Evolutionary conservation across 164 flowering plant species (phyloP), one percentile per base, ranked within the genome.

Genomic region (Nelumbo lutea): DNA sequence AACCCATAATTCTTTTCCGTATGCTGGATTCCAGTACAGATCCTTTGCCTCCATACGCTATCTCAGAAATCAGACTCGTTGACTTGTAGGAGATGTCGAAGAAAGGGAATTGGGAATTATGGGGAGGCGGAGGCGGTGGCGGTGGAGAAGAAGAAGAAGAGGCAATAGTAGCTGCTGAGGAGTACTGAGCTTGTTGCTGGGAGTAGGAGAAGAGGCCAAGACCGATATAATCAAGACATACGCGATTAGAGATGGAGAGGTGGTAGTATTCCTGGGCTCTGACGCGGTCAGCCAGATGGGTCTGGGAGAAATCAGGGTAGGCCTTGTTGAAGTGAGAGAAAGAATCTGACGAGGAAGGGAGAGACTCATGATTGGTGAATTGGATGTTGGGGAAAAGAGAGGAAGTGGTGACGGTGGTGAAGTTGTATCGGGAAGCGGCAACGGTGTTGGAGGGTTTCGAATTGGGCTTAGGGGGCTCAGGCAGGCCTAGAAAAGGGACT

Each of bases 181-280:
- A 64, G 65, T 61, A 64, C 43, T 76, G 81, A n/a, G 65, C 67
- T 9, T 82, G 83, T 47, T 83, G 77, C 75, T 94, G 97, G 3
- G 79, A 76, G 63, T 82, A 75, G 39, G 96, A 87, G 70, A 88
- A 91, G 55, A 94, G 90, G 58, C 97, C 96, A 2, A 79, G 74
- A 9, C 98, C 97, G 5, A 84, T 81, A 63, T 94, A 91, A 77
- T 94, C 98, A 51, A 91, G 93, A 69, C 97, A 94, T 41, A 88
- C 83, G 63, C 83, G 90, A 74, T 81, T 79, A 40, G 93, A 84
- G 40, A 76, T 62, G 9, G 87, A 77, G 44, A 93, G 89, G 64
- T 91, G 95, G 61, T 64, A 59, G 68, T 88, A 94, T 40, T 94
- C 93, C 43, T 70, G 76, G 15, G 84, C 83, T 70, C 96, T 71